These are phyloP conservation scores for Nannizziopsis barbatae DNA, from an alignment of 2,329 filamentous ascomycete species.

Conservation along the genomic window DNA sequence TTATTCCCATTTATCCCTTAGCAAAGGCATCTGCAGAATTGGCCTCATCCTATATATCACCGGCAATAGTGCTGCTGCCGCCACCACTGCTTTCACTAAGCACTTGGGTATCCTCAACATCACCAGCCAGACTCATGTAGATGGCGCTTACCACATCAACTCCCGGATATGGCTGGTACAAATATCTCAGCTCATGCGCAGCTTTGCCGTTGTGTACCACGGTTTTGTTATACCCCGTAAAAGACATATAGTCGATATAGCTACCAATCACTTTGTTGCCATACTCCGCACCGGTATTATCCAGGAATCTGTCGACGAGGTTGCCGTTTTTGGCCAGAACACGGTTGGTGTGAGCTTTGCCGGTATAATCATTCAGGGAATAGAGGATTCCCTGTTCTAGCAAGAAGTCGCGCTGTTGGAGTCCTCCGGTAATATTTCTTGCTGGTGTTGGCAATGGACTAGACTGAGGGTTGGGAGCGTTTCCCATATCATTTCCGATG, in stretches of 20 bases:
- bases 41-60: too few relatives aligned
- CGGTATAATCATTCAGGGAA: slow-evolving; percentile 1
- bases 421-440: not conserved
- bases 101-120: slow-evolving; percentile 1
- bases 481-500: not conserved
- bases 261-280: not conserved
- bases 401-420: slow-evolving; percentile 2
- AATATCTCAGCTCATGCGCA: not conserved
- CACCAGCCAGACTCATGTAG: not conserved
- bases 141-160: slow-evolving; percentile 1
- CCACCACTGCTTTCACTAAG: slow-evolving; percentile 1
- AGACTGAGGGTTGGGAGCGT: not conserved
- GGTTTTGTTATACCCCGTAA: slow-evolving; percentile 1
- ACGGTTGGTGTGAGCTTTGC: not conserved
- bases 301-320: slow-evolving; percentile 2
- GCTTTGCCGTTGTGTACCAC: slow-evolving; percentile 1
- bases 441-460: not conserved
- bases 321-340: not conserved
- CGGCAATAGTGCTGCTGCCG: not conserved
- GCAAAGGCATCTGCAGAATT: too few relatives aligned
- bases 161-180: not conserved
- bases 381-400: not conserved
- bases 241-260: slow-evolving; percentile 1
- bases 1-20: too few relatives aligned
- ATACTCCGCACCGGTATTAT: not conserved